Percentiles rank a stretch among this genome's conserved stretches.
Evolutionary conservation across 257 asterid species (phyloP).

Genomic region (Fraxinus excelsior): DNA sequence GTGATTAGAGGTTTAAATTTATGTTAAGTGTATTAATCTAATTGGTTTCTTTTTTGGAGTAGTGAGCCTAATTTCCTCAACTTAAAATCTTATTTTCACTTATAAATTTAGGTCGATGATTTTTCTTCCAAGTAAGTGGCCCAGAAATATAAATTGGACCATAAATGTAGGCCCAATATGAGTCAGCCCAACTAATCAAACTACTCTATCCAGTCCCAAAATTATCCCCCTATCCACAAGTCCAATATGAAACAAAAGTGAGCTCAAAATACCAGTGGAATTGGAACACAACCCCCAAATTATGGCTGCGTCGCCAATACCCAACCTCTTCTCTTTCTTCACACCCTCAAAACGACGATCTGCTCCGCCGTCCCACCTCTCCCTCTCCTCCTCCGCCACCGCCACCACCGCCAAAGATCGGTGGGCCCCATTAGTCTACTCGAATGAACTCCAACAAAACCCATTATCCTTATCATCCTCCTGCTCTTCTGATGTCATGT

Average conservation of each 20-base stretch:
- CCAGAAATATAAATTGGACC: too few species aligned
- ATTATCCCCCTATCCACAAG: neutral
- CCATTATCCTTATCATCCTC: conserved; percentile 19
- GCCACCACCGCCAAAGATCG: conserved; percentile 16
- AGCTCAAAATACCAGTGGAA: too few species aligned
- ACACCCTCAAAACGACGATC: conserved; percentile 45
- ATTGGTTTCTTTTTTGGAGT: too few species aligned
- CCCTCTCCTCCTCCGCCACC: conserved; percentile 27
- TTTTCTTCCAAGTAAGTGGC: too few species aligned
- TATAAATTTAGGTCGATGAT: too few species aligned
- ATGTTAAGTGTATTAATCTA: too few species aligned
- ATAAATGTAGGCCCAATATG: too few species aligned
- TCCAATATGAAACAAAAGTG: neutral
- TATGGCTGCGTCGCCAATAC: conserved; percentile 35
- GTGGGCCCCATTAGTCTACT: conserved; percentile 35
- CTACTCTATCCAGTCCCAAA: neutral
- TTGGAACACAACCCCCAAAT: neutral
- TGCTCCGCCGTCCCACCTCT: conserved; percentile 37
- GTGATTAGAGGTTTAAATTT: too few species aligned
- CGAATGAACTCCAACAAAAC: conserved; percentile 37
- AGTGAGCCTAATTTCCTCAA: too few species aligned
- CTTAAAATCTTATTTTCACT: too few species aligned
- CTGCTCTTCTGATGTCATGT: conserved; percentile 36
- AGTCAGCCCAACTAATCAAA: neutral
- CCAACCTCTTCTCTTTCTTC: conserved; percentile 70